These are phyloP conservation scores for Rhizopogon vulgaris DNA, from an alignment of 768 basidiomycete species.

Conservation along the genomic window DNA sequence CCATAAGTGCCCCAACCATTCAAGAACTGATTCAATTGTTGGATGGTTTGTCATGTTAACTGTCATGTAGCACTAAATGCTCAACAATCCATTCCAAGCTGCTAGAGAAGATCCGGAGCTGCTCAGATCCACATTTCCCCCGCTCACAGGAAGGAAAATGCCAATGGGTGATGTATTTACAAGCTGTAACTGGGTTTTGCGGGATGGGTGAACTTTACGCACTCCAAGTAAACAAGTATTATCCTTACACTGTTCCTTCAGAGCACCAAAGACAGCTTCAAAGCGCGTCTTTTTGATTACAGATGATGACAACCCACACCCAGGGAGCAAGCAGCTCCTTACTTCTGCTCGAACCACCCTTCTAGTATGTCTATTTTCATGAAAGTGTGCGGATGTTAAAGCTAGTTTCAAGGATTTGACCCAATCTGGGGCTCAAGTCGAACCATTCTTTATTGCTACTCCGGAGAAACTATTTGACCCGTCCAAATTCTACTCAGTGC, in stretches of 20 bases:
- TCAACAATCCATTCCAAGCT: conserved; percentile 33
- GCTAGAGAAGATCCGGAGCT: conserved; percentile 57
- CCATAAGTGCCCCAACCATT: conserved; percentile 76
- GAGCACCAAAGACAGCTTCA: conserved; percentile 82
- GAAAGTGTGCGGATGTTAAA: neutral
- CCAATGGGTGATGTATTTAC: conserved; percentile 89
- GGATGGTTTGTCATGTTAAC: conserved; percentile 48
- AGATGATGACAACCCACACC: conserved; percentile 49
- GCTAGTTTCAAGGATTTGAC: conserved; percentile 59
- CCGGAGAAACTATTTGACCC: conserved; percentile 63
- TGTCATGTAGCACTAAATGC: neutral
- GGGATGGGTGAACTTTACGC: conserved; percentile 58
- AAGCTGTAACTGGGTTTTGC: conserved; percentile 83
- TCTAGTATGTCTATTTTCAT: conserved; percentile 36
- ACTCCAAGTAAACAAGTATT: neutral
- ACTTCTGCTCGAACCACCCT: conserved; percentile 71
- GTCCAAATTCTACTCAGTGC: conserved; percentile 73
- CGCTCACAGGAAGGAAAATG: conserved; percentile 48
- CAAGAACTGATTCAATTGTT: conserved; percentile 73
- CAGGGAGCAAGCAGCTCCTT: conserved; percentile 50
- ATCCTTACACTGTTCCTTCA: conserved; percentile 20
- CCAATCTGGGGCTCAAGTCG: conserved; percentile 71
- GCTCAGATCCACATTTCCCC: conserved; percentile 59
- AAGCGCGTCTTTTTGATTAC: conserved; percentile 93
- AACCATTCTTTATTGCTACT: conserved; percentile 85